phyloP scores from a whole-genome alignment of 1,284 basidiomycete species.

The Boletus chippewaensis region DNA sequence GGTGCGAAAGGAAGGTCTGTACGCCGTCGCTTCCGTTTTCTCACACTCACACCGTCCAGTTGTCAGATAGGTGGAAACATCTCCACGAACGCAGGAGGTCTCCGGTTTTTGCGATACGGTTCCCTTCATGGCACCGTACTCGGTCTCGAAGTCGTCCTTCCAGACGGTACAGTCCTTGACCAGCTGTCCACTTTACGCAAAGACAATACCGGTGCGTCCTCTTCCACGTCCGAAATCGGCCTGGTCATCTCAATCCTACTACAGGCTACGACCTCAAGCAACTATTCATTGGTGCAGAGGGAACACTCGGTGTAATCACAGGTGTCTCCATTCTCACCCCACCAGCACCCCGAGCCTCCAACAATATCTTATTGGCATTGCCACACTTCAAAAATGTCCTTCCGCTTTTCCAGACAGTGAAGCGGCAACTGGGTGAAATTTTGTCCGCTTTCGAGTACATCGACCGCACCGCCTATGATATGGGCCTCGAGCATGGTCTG shows the following conservation, averaged over 20 bases:
- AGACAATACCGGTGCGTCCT: conserved; percentile 85
- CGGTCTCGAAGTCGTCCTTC: conserved; percentile 95
- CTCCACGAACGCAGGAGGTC: conserved; percentile 95
- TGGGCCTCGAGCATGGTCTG: conserved; percentile 74
- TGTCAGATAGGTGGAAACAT: conserved; percentile 99
- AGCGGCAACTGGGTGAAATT: conserved; percentile 85
- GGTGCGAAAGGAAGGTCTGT: conserved; percentile 93
- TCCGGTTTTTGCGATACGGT: conserved; percentile 91
- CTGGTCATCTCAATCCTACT: not conserved
- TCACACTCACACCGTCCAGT: conserved; percentile 35
- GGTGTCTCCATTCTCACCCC: conserved; percentile 96
- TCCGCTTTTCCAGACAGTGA: conserved; percentile 63
- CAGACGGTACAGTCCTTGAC: conserved; percentile 93
- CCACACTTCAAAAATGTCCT: conserved; percentile 70
- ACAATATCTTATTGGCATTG: conserved; percentile 71
- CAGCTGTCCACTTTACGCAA: conserved; percentile 83
- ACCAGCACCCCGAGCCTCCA: conserved; percentile 77
- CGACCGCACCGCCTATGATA: conserved; percentile 82
- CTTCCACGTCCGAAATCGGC: not conserved
- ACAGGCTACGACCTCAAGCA: conserved; percentile 98
- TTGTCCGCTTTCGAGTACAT: conserved; percentile 98
- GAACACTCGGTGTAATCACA: conserved; percentile 93
- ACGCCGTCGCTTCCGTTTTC: not conserved
- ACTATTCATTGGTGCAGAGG: conserved; percentile 96
- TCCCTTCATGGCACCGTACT: conserved; percentile 93